Base-by-base conservation (phyloP, 2,329 filamentous ascomycete genomes). In the Lanzia echinophila region DNA sequence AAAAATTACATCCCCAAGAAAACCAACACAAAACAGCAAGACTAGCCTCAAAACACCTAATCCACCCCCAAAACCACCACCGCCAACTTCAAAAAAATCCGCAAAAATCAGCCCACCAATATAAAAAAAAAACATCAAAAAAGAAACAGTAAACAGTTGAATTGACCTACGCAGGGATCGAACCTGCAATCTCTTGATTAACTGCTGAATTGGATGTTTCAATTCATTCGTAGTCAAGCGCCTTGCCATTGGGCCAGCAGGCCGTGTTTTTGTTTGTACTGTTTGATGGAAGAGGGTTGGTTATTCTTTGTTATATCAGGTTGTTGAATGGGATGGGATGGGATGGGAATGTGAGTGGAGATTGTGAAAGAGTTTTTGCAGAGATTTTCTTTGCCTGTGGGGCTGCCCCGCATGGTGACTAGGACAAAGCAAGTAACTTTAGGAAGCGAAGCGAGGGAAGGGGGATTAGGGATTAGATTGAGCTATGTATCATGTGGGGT, bases 141-240 rank as follows among this genome's bases (percentile, higher is more conserved):
- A 17, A 19, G 3, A 39, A 39, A 39, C 3, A 17, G 8, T 3
- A 39, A 39, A 39, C 8, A 39, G n/a, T 39, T 10, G 19, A 17
- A 39, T 20, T 39, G 61, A 63, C 61, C 61, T 58, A 60, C 58
- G 61, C 61, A 64, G 62, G 62, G 58, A 52, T 73, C 70, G 71
- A 73, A 73, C 71, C 70, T 71, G 67, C 70, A 73, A 72, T 72
- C 71, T 73, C 69, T 72, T 72, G 71, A 73, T 73, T 28, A 28
- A 28, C 8, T 28, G 4, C 24, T 28, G 24, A 28, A 28, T 28
- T 8, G 4, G 24, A 28, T 28, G 24, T 4, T 28, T 28, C 4
- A 28, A 28, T 28, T 4, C 24, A 53, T 31, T 54, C 52, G 52
- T 54, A 54, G 52, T 54, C 52, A 54, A 54, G 46, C 52, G 52